Percentiles rank a stretch among this genome's conserved stretches.
Conservation (phyloP, 2,329 filamentous ascomycete species). For the Lasiodiplodia theobromae region DNA sequence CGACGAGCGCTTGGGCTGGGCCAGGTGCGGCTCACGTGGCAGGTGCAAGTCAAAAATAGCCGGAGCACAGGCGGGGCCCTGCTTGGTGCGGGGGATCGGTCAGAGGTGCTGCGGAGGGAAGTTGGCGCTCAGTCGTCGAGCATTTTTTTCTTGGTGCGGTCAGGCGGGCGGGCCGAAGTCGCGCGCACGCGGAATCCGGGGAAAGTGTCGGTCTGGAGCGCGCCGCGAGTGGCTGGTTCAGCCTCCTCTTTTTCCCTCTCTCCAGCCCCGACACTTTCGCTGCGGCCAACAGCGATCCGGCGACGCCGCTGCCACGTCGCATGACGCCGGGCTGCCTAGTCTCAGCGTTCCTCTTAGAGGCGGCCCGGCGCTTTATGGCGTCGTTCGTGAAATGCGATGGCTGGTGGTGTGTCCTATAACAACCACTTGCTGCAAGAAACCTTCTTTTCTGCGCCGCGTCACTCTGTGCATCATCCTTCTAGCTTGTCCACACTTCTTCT, state of each 20-base stretch:
- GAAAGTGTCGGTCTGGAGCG: not conserved
- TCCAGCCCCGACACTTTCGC: slow-evolving; percentile 16
- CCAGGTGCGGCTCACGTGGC: not conserved
- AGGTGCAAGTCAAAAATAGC: not conserved
- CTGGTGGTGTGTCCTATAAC: slow-evolving; percentile 18
- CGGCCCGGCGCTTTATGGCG: not conserved
- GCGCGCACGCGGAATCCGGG: slow-evolving; percentile 10
- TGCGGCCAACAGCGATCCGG: slow-evolving; percentile 8
- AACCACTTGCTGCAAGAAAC: slow-evolving; percentile 22
- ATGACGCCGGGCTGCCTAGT: not conserved
- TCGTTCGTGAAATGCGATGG: slow-evolving; percentile 22
- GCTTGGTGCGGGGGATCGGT: slow-evolving; percentile 22
- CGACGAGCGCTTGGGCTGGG: not conserved
- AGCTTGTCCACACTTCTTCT: not conserved
- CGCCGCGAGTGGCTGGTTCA: slow-evolving; percentile 7
- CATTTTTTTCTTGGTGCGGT: slow-evolving; percentile 2
- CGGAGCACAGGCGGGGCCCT: not conserved
- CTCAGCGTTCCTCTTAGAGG: not conserved
- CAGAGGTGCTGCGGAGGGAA: slow-evolving; percentile 15
- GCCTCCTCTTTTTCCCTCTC: slow-evolving; percentile 9
- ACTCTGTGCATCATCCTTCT: slow-evolving; percentile 6
- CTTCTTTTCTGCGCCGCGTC: slow-evolving; percentile 22
- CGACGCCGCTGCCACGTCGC: slow-evolving; percentile 20
- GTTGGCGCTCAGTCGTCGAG: slow-evolving; percentile 8
- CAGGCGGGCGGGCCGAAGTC: not conserved